These are phyloP conservation scores for Russula virescens DNA, from an alignment of 768 basidiomycete genomes.

Conservation along the genomic window DNA sequence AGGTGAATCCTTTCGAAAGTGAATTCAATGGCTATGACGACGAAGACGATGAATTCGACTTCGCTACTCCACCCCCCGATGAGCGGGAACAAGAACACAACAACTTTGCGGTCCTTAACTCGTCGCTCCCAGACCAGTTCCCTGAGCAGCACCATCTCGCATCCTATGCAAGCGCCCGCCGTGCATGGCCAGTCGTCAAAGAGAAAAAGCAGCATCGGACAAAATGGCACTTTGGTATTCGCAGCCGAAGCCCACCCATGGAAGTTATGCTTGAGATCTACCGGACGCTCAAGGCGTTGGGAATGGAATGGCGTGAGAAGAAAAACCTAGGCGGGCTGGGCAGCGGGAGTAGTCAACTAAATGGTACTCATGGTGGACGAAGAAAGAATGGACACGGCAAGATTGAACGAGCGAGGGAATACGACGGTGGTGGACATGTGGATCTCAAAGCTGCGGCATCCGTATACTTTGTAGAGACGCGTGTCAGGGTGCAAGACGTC, in stretches of 20 bases:
- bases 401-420: constrained; percentile 57
- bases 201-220: constrained; percentile 71
- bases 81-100: constrained; percentile 41
- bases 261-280: constrained; percentile 99
- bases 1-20: constrained; percentile 77
- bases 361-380: constrained; percentile 24
- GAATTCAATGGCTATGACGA: constrained; percentile 55
- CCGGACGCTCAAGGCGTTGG: constrained; percentile 78
- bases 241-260: constrained; percentile 92
- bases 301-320: constrained; percentile 98
- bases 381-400: constrained; percentile 34
- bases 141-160: constrained; percentile 67
- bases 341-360: constrained; percentile 33
- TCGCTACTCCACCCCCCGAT: constrained; percentile 37
- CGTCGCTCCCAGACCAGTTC: constrained; percentile 62
- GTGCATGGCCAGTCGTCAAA: constrained; percentile 38
- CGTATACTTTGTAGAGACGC: constrained; percentile 91
- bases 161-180: constrained; percentile 55
- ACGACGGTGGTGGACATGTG: constrained; percentile 53
- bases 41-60: constrained; percentile 48
- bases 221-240: constrained; percentile 98
- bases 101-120: constrained; percentile 85
- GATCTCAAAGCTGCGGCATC: constrained; percentile 62
- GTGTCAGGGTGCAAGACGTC: constrained; percentile 83
- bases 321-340: constrained; percentile 68